Evolutionary conservation across 805 yeast genomes (phyloP).

Genomic region (Scheffersomyces spartinae): DNA sequence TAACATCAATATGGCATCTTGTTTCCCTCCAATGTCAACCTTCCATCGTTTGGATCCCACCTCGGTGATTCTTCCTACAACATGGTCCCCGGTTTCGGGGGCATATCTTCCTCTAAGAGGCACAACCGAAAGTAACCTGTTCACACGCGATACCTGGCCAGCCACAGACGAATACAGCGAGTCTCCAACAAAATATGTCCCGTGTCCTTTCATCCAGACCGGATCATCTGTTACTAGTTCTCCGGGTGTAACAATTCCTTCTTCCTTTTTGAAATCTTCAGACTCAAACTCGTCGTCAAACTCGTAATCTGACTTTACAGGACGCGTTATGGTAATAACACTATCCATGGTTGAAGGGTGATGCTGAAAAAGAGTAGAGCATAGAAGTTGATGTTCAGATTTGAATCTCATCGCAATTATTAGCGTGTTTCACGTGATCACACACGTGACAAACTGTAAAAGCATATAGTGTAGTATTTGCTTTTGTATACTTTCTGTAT

Average conservation of each 20-base stretch:
- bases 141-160: constrained; percentile 78
- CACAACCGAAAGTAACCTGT: constrained; percentile 71
- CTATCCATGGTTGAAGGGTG: too few relatives aligned
- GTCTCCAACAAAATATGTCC: constrained; percentile 72
- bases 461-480: too few relatives aligned
- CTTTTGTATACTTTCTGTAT: too few relatives aligned
- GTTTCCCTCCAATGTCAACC: constrained; percentile 92
- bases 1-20: constrained; percentile 82
- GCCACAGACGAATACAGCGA: constrained; percentile 85
- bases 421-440: too few relatives aligned
- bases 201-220: constrained; percentile 98
- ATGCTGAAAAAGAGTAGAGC: too few relatives aligned
- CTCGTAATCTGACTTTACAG: constrained; percentile 4
- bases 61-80: constrained; percentile 87
- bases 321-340: constrained; percentile 15
- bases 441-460: too few relatives aligned
- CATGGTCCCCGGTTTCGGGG: constrained; percentile 95
- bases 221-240: constrained; percentile 94
- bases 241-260: constrained; percentile 78
- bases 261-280: constrained; percentile 4
- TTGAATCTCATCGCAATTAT: too few relatives aligned
- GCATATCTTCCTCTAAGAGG: constrained; percentile 81
- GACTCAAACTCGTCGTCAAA: constrained; percentile 12
- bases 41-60: constrained; percentile 94
- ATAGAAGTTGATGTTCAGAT: too few relatives aligned